Conservation (phyloP, 192 early-diverging fungal species). For the Mortierella claussenii region DNA sequence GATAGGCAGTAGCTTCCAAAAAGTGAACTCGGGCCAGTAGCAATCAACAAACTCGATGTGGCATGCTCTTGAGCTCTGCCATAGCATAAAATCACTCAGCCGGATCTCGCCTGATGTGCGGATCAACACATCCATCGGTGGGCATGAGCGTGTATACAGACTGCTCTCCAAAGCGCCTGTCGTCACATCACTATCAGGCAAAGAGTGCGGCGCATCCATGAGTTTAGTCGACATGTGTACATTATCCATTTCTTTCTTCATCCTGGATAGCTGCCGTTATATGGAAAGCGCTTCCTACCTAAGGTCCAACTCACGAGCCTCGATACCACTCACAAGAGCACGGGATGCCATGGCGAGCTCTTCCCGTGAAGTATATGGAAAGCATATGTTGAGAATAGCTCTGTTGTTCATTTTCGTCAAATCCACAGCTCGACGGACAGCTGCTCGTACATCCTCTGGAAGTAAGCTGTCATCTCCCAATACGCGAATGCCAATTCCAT, state of each 20-base stretch:
- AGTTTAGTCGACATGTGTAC: background rate
- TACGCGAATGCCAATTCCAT: constrained; percentile 82
- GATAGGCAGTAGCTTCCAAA: constrained; percentile 85
- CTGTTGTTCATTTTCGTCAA: constrained; percentile 73
- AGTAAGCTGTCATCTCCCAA: constrained; percentile 81
- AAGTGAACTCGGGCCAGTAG: constrained; percentile 96
- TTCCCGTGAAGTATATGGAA: constrained; percentile 91
- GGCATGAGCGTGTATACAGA: constrained; percentile 71
- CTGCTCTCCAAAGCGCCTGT: constrained; percentile 66
- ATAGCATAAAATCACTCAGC: constrained; percentile 94
- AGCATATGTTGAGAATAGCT: constrained; percentile 90
- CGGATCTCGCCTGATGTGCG: constrained; percentile 96
- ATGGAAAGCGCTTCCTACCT: constrained; percentile 16
- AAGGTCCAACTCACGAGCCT: constrained; percentile 55
- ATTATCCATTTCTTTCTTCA: background rate
- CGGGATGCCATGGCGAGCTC: constrained; percentile 85
- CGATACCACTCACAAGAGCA: constrained; percentile 64
- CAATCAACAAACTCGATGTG: constrained; percentile 90
- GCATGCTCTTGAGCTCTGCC: constrained; percentile 80
- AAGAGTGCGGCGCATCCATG: background rate
- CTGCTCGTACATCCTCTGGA: constrained; percentile 67
- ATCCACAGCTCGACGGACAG: constrained; percentile 70
- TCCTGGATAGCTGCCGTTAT: background rate
- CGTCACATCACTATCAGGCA: constrained; percentile 66
- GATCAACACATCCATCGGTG: constrained; percentile 87